Base-by-base conservation (phyloP, 305 asterid genomes). In the Solanum hybrid region DNA sequence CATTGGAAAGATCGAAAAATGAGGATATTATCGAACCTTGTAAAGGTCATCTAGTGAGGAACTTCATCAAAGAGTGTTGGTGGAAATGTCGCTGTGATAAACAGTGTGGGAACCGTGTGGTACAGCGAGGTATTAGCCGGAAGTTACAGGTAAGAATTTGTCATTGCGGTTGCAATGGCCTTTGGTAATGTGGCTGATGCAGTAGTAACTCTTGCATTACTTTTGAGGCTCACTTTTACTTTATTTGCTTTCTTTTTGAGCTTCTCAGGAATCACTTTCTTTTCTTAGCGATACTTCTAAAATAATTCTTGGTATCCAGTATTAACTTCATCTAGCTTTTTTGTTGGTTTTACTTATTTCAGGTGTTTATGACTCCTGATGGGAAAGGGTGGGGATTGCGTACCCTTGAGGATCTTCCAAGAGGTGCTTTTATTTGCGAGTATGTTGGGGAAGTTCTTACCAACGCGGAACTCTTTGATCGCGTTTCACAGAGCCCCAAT, bases 311-410 rank as follows among this genome's bases (percentile, higher is more conserved):
- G 76, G 33, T 57, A 22, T 57, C 74, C 0, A 2, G 20, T 46
- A 31, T 74, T 88, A 88, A 78, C 39, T 88, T 88, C 77, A 31
- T 88, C 42, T 51, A 22, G 77, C 35, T 67, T 90, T 46, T 76
- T 77, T 88, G 37, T 89, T 14, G 51, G 61, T 86, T 86, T 91
- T 88, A 79, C 89, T 89, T 90, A 78, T 85, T 91, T 28, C 86
- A 97, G 99, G 96, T 97, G 91, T 97, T 96, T 90, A 93, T 94
- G 97, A 93, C 97, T 61, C 91, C 92, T 69, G 97, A 93, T 85
- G 98, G 97, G 90, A 97, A 96, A 92, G 99, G 99, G 31, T 97
- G 99, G 99, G 99, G 99, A 74, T 90, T 97, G n/a, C 97, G 98
- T 77, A 92, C 97, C 69, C 93, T 96, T 83, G 99, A 96, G 92